These are phyloP conservation scores for Suaeda aralocaspica DNA, from an alignment of 148 eudicot genomes.

Conservation along the genomic window DNA sequence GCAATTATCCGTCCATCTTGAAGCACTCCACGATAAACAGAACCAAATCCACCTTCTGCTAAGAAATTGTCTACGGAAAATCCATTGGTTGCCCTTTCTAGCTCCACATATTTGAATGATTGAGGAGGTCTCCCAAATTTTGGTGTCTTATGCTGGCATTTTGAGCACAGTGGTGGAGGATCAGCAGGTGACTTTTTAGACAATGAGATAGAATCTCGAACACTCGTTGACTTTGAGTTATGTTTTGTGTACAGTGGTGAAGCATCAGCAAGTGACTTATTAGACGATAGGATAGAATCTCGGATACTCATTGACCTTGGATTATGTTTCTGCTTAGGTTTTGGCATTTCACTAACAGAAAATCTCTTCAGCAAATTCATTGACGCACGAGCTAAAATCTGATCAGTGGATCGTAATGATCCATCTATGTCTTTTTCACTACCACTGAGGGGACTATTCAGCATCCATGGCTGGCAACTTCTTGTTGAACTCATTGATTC, in stretches of 20 bases:
- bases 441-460: conserved; percentile 31
- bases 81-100: conserved; percentile 63
- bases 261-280: conserved; percentile 48
- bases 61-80: conserved; percentile 63
- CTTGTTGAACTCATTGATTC: conserved; percentile 50
- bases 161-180: conserved; percentile 75
- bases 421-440: conserved; percentile 20
- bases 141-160: conserved; percentile 71
- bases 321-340: conserved; percentile 28
- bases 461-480: conserved; percentile 45
- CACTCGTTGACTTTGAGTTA: conserved; percentile 25
- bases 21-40: conserved; percentile 72
- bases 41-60: conserved; percentile 91
- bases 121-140: conserved; percentile 67
- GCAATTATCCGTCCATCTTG: conserved; percentile 72
- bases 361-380: conserved; percentile 25
- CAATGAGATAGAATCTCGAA: conserved; percentile 49
- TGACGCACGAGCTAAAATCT: conserved; percentile 29
- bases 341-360: conserved; percentile 24
- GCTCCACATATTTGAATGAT: conserved; percentile 62
- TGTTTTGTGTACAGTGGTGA: conserved; percentile 77
- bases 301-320: conserved; percentile 34
- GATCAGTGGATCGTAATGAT: conserved; percentile 30
- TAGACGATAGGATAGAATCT: conserved; percentile 42
- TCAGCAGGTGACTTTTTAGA: conserved; percentile 45